These are phyloP conservation scores for Comarum palustre DNA, from an alignment of 306 rosid genomes.

Conservation along the genomic window DNA sequence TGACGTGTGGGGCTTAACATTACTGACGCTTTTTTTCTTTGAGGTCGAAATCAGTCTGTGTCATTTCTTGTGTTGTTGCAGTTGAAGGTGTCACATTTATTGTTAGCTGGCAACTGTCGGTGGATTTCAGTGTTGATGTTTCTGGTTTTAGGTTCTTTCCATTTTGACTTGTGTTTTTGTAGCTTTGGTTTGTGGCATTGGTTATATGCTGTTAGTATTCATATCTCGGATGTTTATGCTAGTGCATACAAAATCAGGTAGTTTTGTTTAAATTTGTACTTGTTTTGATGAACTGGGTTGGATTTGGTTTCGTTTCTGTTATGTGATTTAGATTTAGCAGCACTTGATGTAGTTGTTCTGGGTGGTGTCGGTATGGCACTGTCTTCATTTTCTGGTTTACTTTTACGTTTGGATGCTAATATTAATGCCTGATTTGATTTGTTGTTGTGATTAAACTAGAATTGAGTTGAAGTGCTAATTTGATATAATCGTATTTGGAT, in stretches of 20 bases:
- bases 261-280: constrained; percentile 19
- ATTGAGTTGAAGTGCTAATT: not conserved
- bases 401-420: not conserved
- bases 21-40: constrained; percentile 21
- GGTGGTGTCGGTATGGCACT: not conserved
- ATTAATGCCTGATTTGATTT: not conserved
- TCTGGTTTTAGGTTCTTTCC: constrained; percentile 9
- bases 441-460: not conserved
- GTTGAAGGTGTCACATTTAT: constrained; percentile 20
- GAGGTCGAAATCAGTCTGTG: too few species aligned
- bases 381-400: constrained; percentile 1
- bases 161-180: not conserved
- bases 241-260: not conserved
- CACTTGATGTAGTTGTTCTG: constrained; percentile 13
- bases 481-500: constrained; percentile 1
- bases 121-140: constrained; percentile 18
- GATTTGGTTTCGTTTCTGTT: constrained; percentile 11
- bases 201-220: not conserved
- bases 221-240: not conserved
- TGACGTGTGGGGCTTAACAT: not conserved
- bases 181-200: not conserved
- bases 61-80: too few species aligned
- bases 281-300: constrained; percentile 10
- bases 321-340: not conserved
- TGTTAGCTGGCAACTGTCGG: constrained; percentile 30